Conservation (phyloP, 1,284 basidiomycete species). For the Afroboletus lepidellus region DNA sequence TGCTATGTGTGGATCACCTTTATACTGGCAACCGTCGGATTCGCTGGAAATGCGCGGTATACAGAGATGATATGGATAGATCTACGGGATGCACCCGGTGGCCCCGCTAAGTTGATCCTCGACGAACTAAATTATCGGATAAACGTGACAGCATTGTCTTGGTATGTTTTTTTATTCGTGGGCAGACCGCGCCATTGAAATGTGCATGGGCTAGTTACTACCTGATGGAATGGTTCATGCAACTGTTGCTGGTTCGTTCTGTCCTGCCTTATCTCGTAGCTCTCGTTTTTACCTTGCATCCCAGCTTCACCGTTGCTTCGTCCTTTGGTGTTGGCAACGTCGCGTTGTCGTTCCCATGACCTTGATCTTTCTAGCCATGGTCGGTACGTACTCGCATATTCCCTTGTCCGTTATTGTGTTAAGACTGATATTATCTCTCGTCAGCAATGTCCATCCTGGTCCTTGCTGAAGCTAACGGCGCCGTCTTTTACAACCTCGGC, state of each 20-base stretch:
- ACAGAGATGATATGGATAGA: constrained; percentile 38
- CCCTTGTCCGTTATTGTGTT: background rate
- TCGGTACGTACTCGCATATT: constrained; percentile 20
- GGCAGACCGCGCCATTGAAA: background rate
- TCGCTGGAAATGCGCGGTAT: constrained; percentile 32
- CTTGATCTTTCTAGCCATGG: constrained; percentile 21
- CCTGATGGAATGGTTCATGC: constrained; percentile 32
- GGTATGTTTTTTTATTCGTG: constrained; percentile 16
- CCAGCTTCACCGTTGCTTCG: constrained; percentile 31
- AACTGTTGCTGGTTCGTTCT: constrained; percentile 21
- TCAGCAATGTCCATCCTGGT: constrained; percentile 30
- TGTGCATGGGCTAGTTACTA: constrained; percentile 16
- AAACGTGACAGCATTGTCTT: constrained; percentile 26
- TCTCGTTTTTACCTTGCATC: constrained; percentile 1
- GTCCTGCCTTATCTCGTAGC: background rate
- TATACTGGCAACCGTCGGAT: constrained; percentile 30
- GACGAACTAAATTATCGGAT: constrained; percentile 25
- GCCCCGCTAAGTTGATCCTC: constrained; percentile 25
- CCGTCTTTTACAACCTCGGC: constrained; percentile 27
- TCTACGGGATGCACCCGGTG: constrained; percentile 22
- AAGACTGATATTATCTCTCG: background rate
- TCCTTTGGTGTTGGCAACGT: constrained; percentile 25
- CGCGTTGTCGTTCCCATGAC: constrained; percentile 24
- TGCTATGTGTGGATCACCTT: constrained; percentile 30
- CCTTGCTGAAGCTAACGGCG: constrained; percentile 19